phyloP scores from a whole-genome alignment of 2,329 filamentous ascomycete genomes.

The Aspergillus calidoustus region DNA sequence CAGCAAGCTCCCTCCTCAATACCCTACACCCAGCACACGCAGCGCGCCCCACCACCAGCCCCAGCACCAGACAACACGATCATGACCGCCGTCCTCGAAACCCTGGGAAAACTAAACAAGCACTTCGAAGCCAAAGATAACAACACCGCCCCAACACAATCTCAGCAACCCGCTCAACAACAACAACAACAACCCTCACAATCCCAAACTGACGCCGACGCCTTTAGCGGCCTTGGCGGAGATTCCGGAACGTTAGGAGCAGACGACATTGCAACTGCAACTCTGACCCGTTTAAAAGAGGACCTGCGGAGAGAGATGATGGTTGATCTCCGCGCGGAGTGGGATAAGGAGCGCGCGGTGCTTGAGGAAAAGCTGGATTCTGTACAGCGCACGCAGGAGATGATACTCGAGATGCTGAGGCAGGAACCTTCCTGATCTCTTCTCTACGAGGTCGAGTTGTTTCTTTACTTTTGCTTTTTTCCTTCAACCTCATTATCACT shows the following conservation, averaged over 20 bases:
- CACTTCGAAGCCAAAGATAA: constrained; percentile 33
- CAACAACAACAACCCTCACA: neutral
- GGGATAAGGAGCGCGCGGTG: constrained; percentile 37
- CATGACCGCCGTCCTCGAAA: constrained; percentile 42
- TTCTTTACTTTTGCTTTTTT: constrained; percentile 16
- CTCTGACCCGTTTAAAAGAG: constrained; percentile 34
- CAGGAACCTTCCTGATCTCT: constrained; percentile 36
- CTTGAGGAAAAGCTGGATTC: constrained; percentile 44
- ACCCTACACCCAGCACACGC: neutral
- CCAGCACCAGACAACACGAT: constrained; percentile 24
- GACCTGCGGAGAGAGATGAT: constrained; percentile 41
- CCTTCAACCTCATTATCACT: neutral
- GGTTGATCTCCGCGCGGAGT: constrained; percentile 37
- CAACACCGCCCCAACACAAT: constrained; percentile 6
- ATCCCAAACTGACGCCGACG: neutral
- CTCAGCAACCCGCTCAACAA: neutral
- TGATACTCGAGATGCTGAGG: constrained; percentile 47
- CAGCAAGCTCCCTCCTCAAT: constrained; percentile 5
- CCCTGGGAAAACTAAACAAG: constrained; percentile 43
- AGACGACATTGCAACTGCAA: constrained; percentile 1
- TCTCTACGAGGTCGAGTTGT: neutral
- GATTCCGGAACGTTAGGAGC: neutral
- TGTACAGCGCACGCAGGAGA: constrained; percentile 45
- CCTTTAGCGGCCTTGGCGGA: neutral
- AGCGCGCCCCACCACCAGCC: neutral